phyloP scores from a whole-genome alignment of 805 yeast species.

The Lipomyces oligophaga region DNA sequence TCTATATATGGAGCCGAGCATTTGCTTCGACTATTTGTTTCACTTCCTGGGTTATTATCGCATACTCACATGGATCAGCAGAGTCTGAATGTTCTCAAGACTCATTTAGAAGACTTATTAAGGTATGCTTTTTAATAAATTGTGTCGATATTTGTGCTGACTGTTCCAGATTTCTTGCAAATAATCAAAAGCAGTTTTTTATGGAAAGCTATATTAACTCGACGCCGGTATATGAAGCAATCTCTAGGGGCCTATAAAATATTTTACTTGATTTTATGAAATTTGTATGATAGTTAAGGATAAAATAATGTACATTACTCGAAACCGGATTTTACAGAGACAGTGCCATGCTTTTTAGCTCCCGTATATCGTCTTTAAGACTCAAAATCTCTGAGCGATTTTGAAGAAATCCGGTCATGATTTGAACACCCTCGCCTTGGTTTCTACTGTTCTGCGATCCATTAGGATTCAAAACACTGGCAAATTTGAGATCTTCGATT shows the following conservation, averaged over 20 bases:
- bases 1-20: slow-evolving; percentile 78
- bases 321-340: slow-evolving; percentile 1
- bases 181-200: slow-evolving; percentile 41
- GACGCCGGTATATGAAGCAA: slow-evolving; percentile 53
- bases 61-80: slow-evolving; percentile 79
- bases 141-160: background rate
- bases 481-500: slow-evolving; percentile 8
- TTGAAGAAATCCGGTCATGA: no score
- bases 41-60: slow-evolving; percentile 78
- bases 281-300: slow-evolving; percentile 1
- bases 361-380: slow-evolving; percentile 23
- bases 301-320: background rate
- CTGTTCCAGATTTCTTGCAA: slow-evolving; percentile 39
- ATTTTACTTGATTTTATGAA: background rate
- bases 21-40: slow-evolving; percentile 67
- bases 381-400: no score
- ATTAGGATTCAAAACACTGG: background rate
- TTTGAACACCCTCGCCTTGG: no score
- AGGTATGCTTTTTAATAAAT: slow-evolving; percentile 33
- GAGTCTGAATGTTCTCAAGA: slow-evolving; percentile 53
- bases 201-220: slow-evolving; percentile 48
- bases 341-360: slow-evolving; percentile 22
- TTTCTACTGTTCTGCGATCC: no score
- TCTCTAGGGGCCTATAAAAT: slow-evolving; percentile 40
- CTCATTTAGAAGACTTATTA: slow-evolving; percentile 53